These are phyloP conservation scores for Dactylorhiza incarnata DNA, from an alignment of 106 monocot species.

Conservation along the genomic window DNA sequence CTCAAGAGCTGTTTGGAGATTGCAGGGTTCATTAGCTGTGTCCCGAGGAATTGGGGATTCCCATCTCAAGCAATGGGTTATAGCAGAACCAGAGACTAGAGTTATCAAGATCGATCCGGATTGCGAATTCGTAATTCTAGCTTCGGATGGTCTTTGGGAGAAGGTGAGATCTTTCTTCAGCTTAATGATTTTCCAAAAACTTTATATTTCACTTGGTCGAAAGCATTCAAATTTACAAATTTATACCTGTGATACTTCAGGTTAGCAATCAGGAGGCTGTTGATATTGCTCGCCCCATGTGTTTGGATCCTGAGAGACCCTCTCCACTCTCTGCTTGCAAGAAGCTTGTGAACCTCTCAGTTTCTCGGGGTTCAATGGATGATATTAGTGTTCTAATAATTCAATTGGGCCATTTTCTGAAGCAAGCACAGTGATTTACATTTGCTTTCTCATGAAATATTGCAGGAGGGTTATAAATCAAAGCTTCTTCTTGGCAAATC, in stretches of 20 bases:
- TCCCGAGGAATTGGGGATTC: constrained; percentile 84
- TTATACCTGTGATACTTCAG: constrained; percentile 10
- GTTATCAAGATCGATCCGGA: constrained; percentile 42
- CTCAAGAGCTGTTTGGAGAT: constrained; percentile 57
- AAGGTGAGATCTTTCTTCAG: constrained; percentile 18
- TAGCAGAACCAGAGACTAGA: constrained; percentile 67
- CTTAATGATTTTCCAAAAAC: not conserved
- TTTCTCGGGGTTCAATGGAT: constrained; percentile 42
- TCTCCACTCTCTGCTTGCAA: constrained; percentile 48
- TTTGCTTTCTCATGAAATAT: too few species aligned
- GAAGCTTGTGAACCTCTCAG: constrained; percentile 47
- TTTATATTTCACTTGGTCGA: not conserved
- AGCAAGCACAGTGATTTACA: not conserved
- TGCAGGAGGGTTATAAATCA: too few species aligned
- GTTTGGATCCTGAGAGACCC: constrained; percentile 15
- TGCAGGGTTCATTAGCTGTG: constrained; percentile 83
- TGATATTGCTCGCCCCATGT: constrained; percentile 39
- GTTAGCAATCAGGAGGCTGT: constrained; percentile 72
- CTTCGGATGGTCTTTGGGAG: constrained; percentile 92
- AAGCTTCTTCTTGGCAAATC: too few species aligned
- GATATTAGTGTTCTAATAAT: constrained; percentile 69
- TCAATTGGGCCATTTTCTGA: constrained; percentile 34
- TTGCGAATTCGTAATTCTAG: constrained; percentile 83
- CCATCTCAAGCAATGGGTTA: constrained; percentile 82
- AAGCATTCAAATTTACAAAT: not conserved